Evolutionary conservation across 352 stramenopile genomes (phyloP).

Genomic region (Globisporangium okanoganense): DNA sequence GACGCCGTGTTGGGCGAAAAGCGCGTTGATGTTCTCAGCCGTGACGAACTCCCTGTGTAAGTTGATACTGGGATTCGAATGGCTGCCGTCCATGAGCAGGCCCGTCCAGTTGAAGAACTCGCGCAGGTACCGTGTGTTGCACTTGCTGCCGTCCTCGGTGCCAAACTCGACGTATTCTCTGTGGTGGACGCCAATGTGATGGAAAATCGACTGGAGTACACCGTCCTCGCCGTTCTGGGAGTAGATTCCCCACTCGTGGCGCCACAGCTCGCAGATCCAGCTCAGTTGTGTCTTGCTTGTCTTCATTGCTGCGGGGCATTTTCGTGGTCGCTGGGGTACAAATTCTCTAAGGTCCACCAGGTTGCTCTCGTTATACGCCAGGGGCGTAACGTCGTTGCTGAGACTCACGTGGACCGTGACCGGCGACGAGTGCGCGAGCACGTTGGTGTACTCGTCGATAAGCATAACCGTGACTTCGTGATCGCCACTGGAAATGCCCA

Average conservation of each 20-base stretch:
- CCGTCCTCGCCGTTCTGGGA: conserved; percentile 77
- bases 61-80: conserved; percentile 42
- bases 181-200: conserved; percentile 31
- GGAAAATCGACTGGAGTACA: conserved; percentile 56
- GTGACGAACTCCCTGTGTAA: conserved; percentile 59
- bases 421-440: conserved; percentile 19
- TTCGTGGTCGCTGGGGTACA: conserved; percentile 20
- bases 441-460: conserved; percentile 43
- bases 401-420: conserved; percentile 18
- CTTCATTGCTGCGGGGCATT: conserved; percentile 17
- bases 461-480: conserved; percentile 41
- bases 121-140: conserved; percentile 58
- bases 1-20: conserved; percentile 47
- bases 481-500: conserved; percentile 18
- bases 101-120: conserved; percentile 46
- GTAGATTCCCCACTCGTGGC: conserved; percentile 57
- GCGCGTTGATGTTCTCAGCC: conserved; percentile 51
- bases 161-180: conserved; percentile 66
- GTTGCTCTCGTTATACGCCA: conserved; percentile 8
- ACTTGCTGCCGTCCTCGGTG: conserved; percentile 47
- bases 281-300: conserved; percentile 4
- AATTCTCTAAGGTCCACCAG: conserved; percentile 20
- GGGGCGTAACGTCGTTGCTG: not conserved
- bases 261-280: conserved; percentile 62
- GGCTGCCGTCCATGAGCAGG: conserved; percentile 53